These are phyloP conservation scores for Termitomyces sp. DNA, from an alignment of 768 basidiomycete species.

Conservation along the genomic window DNA sequence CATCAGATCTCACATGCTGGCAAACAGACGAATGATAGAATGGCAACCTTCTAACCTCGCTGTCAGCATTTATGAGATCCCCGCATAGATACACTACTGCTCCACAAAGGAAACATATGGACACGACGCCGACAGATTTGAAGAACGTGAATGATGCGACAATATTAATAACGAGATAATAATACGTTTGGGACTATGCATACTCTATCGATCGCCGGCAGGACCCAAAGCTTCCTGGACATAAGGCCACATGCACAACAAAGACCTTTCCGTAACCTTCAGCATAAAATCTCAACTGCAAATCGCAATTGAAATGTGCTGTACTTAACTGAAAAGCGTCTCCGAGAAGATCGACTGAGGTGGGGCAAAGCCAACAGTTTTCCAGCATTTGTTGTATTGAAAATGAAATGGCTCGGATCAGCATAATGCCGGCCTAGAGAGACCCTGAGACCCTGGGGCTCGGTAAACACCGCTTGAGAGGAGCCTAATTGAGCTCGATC, in stretches of 20 bases:
- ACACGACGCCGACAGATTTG: not conserved
- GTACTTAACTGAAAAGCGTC: not conserved
- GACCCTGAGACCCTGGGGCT: not conserved
- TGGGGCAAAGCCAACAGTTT: too few species aligned
- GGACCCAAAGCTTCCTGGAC: not conserved
- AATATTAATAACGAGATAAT: not conserved
- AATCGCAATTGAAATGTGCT: not conserved
- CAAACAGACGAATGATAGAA: not conserved
- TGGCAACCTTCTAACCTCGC: not conserved
- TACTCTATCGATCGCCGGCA: not conserved
- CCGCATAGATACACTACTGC: not conserved
- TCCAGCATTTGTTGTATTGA: too few species aligned
- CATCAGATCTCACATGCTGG: not conserved
- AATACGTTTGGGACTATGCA: not conserved
- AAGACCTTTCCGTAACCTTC: not conserved
- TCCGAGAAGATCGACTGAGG: constrained; percentile 9
- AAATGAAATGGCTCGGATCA: not conserved
- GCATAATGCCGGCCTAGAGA: not conserved
- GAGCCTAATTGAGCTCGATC: constrained; percentile 6
- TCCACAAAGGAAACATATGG: not conserved
- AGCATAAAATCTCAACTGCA: not conserved
- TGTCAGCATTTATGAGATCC: not conserved
- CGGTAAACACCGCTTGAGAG: constrained; percentile 10
- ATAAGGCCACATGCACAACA: not conserved
- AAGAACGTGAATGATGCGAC: not conserved